Conservation (phyloP, 257 asterid species). For the Penstemon davidsonii region DNA sequence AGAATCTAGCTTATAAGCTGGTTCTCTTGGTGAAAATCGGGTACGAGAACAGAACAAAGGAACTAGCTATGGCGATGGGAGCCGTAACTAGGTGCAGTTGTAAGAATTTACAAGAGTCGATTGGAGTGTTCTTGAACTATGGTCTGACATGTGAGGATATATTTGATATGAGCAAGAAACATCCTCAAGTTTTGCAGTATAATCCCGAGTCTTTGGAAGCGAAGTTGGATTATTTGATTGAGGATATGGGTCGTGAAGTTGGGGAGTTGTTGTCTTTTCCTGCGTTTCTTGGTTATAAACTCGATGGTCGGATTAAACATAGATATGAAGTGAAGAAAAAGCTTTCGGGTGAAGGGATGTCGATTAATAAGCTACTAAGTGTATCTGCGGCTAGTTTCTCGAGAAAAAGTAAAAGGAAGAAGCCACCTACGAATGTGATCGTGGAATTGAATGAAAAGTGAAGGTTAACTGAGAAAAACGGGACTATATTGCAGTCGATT, state of each 20-base stretch:
- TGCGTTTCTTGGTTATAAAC: constrained; percentile 89
- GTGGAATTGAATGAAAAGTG: constrained; percentile 24
- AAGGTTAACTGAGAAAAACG: constrained; percentile 27
- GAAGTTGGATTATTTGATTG: constrained; percentile 78
- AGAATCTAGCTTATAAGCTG: constrained; percentile 64
- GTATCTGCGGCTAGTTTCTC: constrained; percentile 74
- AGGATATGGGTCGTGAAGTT: constrained; percentile 89
- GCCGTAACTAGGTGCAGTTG: constrained; percentile 91
- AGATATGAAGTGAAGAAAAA: constrained; percentile 68
- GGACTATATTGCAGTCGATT: constrained; percentile 3
- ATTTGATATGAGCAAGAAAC: constrained; percentile 85
- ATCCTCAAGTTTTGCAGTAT: constrained; percentile 81
- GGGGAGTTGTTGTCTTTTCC: constrained; percentile 80
- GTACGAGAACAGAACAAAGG: constrained; percentile 56
- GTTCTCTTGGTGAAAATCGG: constrained; percentile 77
- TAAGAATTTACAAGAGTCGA: constrained; percentile 73
- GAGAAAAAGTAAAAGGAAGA: constrained; percentile 41
- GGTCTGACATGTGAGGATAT: constrained; percentile 75
- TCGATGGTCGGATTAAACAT: constrained; percentile 77
- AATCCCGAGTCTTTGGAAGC: constrained; percentile 73
- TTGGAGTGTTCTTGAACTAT: constrained; percentile 63
- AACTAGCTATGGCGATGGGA: constrained; percentile 83
- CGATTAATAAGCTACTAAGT: constrained; percentile 76
- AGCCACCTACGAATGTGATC: constrained; percentile 10
- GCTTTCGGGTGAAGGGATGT: constrained; percentile 71